A percentile compares a stretch with the other conserved stretches of the same genome.
Evolutionary conservation across 2,329 filamentous ascomycete species (phyloP).

Genomic region (Neofusicoccum cordaticola): DNA sequence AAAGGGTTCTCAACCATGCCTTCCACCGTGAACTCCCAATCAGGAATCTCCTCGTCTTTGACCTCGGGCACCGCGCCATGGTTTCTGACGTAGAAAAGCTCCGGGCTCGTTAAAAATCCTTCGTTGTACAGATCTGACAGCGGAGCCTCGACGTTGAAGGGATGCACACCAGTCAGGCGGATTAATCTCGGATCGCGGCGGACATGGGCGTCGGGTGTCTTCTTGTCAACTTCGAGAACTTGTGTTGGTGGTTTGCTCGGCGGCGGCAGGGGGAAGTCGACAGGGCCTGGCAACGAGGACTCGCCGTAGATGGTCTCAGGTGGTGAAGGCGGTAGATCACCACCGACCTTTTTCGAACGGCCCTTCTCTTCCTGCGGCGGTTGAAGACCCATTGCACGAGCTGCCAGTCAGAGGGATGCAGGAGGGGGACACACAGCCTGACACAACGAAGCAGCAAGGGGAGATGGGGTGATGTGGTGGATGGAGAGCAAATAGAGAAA

Average conservation of each 20-base stretch:
- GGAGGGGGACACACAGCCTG: not conserved
- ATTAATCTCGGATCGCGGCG: conserved; percentile 78
- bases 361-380: conserved; percentile 24
- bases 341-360: conserved; percentile 23
- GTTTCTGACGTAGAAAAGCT: conserved; percentile 89
- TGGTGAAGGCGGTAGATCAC: conserved; percentile 34
- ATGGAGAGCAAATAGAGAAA: not conserved
- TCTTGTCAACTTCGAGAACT: conserved; percentile 71
- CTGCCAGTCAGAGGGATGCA: not conserved
- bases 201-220: conserved; percentile 81
- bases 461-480: not conserved
- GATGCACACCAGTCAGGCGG: conserved; percentile 81
- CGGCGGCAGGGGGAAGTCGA: conserved; percentile 67
- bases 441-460: not conserved
- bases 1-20: conserved; percentile 78
- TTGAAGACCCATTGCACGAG: conserved; percentile 18
- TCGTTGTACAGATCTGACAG: conserved; percentile 72
- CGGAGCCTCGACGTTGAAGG: conserved; percentile 87
- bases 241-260: conserved; percentile 54
- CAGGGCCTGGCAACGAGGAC: conserved; percentile 51
- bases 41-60: conserved; percentile 65
- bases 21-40: conserved; percentile 82
- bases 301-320: conserved; percentile 31
- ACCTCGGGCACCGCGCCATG: conserved; percentile 81
- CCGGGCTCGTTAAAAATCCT: conserved; percentile 82